Percentiles rank a stretch among this genome's conserved stretches.
phyloP scores from a whole-genome alignment of 805 yeast species.

The Millerago galiae region DNA sequence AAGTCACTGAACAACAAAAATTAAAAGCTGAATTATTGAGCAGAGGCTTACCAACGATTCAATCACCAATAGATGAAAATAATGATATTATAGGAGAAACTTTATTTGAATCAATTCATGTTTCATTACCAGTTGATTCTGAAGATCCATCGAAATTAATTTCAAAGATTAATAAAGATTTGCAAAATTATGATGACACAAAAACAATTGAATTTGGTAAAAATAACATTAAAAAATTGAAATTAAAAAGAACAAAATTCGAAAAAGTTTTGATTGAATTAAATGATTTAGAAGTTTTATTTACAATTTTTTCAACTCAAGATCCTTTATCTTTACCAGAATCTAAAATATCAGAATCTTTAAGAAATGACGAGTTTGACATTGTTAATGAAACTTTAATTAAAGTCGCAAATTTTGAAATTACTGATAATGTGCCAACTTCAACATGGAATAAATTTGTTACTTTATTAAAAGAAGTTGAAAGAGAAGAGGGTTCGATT shows the following conservation, averaged over 20 bases:
- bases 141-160: slow-evolving; percentile 40
- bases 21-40: slow-evolving; percentile 4
- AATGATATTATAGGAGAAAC: slow-evolving; percentile 44
- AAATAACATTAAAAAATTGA: slow-evolving; percentile 36
- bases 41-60: background rate
- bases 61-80: background rate
- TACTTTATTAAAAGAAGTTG: slow-evolving; percentile 60
- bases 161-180: slow-evolving; percentile 45
- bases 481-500: slow-evolving; percentile 59
- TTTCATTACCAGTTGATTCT: slow-evolving; percentile 44
- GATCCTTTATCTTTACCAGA: slow-evolving; percentile 33
- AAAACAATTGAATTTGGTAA: slow-evolving; percentile 20
- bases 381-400: slow-evolving; percentile 44
- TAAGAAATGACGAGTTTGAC: slow-evolving; percentile 27
- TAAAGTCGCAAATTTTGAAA: slow-evolving; percentile 46
- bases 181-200: slow-evolving; percentile 26
- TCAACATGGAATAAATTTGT: slow-evolving; percentile 89
- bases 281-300: slow-evolving; percentile 42
- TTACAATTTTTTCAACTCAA: slow-evolving; percentile 38
- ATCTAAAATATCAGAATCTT: background rate
- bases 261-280: slow-evolving; percentile 57
- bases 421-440: slow-evolving; percentile 72
- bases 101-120: slow-evolving; percentile 73
- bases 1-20: slow-evolving; percentile 27
- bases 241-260: slow-evolving; percentile 54